Evolutionary conservation across 1,284 basidiomycete species (phyloP).

Genomic region (Prillingera fragicola): DNA sequence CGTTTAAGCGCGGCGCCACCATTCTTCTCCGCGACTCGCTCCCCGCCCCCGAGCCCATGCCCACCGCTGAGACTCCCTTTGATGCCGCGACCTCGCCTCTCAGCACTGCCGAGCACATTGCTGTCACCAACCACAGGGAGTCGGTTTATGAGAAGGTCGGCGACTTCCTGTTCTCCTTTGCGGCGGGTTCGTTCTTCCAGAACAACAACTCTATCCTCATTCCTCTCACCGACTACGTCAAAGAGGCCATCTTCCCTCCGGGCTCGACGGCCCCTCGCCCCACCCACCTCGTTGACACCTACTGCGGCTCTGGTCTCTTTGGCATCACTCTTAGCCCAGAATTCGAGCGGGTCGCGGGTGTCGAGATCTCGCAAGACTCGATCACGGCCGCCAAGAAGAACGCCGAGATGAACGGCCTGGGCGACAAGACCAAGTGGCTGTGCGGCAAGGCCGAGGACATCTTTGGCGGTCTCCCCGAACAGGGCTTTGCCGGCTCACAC

Average conservation of each 20-base stretch:
- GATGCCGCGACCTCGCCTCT: conserved; percentile 10
- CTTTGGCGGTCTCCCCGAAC: conserved; percentile 45
- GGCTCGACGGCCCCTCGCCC: conserved; percentile 42
- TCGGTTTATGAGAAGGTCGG: conserved; percentile 82
- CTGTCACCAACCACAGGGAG: conserved; percentile 75
- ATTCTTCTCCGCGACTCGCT: conserved; percentile 86
- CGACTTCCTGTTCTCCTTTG: conserved; percentile 75
- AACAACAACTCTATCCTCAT: conserved; percentile 93
- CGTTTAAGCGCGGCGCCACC: conserved; percentile 84
- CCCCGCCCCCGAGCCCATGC: conserved; percentile 26
- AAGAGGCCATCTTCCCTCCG: conserved; percentile 61
- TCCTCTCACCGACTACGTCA: conserved; percentile 75
- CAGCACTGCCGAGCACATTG: conserved; percentile 55
- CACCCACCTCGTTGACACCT: conserved; percentile 84
- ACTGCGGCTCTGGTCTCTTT: conserved; percentile 86
- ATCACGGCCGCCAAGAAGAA: conserved; percentile 77
- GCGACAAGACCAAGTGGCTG: conserved; percentile 49
- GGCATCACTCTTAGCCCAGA: conserved; percentile 75
- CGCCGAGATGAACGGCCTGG: conserved; percentile 63
- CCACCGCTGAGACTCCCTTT: conserved; percentile 33
- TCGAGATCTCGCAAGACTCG: conserved; percentile 71
- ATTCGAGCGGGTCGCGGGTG: conserved; percentile 78
- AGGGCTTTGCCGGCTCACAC: conserved; percentile 37
- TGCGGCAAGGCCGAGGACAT: conserved; percentile 56
- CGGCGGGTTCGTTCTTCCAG: conserved; percentile 89